These are phyloP conservation scores for Aureoboletus auriporus DNA, from an alignment of 768 basidiomycete genomes.

Conservation along the genomic window DNA sequence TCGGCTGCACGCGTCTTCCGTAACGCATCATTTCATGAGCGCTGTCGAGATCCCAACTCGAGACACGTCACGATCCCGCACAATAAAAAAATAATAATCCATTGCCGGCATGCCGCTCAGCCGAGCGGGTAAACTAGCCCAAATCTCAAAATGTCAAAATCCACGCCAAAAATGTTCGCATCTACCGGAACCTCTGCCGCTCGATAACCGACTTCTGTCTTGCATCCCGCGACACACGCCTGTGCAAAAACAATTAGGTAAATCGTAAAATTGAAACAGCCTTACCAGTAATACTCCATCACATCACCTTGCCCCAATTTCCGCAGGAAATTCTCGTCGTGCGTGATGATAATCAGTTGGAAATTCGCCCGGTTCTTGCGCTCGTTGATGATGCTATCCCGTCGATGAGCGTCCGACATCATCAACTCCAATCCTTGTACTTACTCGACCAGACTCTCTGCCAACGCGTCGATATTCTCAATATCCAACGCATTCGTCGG, in stretches of 20 bases:
- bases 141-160: conserved; percentile 10
- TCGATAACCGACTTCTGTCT: conserved; percentile 79
- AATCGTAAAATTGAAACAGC: not conserved
- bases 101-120: conserved; percentile 7
- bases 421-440: conserved; percentile 26
- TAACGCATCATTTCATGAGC: conserved; percentile 1
- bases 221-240: conserved; percentile 73
- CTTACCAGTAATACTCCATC: conserved; percentile 92
- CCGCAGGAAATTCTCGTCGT: conserved; percentile 91
- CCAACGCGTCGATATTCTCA: conserved; percentile 94
- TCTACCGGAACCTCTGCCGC: conserved; percentile 60
- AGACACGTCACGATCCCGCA: not conserved
- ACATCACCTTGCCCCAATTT: conserved; percentile 87
- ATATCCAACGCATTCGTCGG: conserved; percentile 96
- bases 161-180: not conserved
- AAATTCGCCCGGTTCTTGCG: conserved; percentile 87
- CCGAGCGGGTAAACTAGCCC: conserved; percentile 6
- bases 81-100: not conserved
- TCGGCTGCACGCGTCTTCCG: conserved; percentile 11
- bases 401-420: not conserved
- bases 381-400: conserved; percentile 86
- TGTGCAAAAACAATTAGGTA: conserved; percentile 25
- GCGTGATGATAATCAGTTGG: conserved; percentile 95
- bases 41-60: conserved; percentile 14
- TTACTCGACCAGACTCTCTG: conserved; percentile 87